phyloP scores from a whole-genome alignment of 2,329 filamentous ascomycete species.

The Aspergillus eucalypticola region DNA sequence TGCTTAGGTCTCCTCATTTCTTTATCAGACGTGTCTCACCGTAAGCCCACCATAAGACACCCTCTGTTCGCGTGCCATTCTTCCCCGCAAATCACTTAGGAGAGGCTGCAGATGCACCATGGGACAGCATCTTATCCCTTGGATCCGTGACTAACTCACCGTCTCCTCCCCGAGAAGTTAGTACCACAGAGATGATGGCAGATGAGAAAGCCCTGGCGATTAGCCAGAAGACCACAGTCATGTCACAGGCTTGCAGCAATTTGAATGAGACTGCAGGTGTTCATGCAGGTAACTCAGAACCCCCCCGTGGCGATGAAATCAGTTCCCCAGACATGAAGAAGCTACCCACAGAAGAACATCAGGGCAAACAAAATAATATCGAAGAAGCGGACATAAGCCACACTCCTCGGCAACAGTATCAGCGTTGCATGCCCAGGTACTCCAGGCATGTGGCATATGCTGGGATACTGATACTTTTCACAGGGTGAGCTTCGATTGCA shows the following conservation, averaged over 20 bases:
- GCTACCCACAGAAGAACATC: neutral
- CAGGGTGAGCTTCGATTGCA: slow-evolving; percentile 47
- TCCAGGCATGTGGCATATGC: slow-evolving; percentile 47
- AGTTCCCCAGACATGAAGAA: neutral
- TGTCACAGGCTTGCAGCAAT: neutral
- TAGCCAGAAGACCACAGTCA: neutral
- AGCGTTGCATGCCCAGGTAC: slow-evolving; percentile 19
- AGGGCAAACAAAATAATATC: slow-evolving; percentile 22
- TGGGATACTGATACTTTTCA: slow-evolving; percentile 52
- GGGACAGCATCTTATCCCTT: neutral
- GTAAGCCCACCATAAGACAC: neutral
- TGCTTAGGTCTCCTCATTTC: neutral
- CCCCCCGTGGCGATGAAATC: neutral
- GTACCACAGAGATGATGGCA: neutral
- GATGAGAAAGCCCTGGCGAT: neutral
- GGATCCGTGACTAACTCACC: neutral
- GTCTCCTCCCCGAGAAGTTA: neutral
- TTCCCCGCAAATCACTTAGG: neutral
- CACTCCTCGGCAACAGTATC: slow-evolving; percentile 33
- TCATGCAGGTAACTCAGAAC: neutral
- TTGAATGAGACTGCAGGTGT: neutral
- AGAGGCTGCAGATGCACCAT: too few relatives aligned
- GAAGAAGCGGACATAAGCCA: slow-evolving; percentile 43
- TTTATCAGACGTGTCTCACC: neutral
- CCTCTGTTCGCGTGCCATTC: neutral